Conservation (phyloP, 2,329 filamentous ascomycete genomes). For the Aschersonia sp. region DNA sequence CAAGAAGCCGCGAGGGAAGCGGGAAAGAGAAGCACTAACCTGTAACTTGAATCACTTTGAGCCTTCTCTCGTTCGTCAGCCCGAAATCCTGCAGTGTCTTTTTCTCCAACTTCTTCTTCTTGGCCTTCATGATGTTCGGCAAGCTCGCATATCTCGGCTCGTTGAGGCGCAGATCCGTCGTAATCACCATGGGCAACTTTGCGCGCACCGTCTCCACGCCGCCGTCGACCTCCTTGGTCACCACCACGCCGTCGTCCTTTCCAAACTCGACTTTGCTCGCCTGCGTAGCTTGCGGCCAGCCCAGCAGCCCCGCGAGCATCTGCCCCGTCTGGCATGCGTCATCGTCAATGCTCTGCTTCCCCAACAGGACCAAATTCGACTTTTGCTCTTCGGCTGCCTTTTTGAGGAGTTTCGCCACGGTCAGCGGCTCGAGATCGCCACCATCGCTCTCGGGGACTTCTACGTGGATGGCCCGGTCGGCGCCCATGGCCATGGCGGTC, state of each 20-base stretch:
- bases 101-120: constrained; percentile 99
- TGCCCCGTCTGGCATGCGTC: constrained; percentile 92
- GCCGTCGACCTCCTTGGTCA: constrained; percentile 88
- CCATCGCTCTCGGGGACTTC: constrained; percentile 52
- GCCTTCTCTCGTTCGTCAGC: constrained; percentile 54
- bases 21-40: constrained; percentile 28
- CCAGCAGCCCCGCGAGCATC: constrained; percentile 87
- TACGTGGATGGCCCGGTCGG: constrained; percentile 81
- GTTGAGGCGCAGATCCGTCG: constrained; percentile 86
- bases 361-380: constrained; percentile 82
- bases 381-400: constrained; percentile 71
- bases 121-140: constrained; percentile 99
- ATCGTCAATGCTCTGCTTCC: constrained; percentile 97
- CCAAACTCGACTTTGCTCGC: constrained; percentile 71
- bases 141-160: constrained; percentile 89
- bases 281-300: constrained; percentile 91
- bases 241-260: constrained; percentile 53
- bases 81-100: constrained; percentile 73
- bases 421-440: constrained; percentile 67
- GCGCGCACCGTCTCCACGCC: constrained; percentile 80
- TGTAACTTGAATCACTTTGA: constrained; percentile 83
- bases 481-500: constrained; percentile 97
- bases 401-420: constrained; percentile 80
- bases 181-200: constrained; percentile 84
- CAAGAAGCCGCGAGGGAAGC: background rate